Evolutionary conservation across 352 stramenopile genomes (phyloP), one percentile per base, ranked within the genome.

Genomic region (Pythium oligandrum): DNA sequence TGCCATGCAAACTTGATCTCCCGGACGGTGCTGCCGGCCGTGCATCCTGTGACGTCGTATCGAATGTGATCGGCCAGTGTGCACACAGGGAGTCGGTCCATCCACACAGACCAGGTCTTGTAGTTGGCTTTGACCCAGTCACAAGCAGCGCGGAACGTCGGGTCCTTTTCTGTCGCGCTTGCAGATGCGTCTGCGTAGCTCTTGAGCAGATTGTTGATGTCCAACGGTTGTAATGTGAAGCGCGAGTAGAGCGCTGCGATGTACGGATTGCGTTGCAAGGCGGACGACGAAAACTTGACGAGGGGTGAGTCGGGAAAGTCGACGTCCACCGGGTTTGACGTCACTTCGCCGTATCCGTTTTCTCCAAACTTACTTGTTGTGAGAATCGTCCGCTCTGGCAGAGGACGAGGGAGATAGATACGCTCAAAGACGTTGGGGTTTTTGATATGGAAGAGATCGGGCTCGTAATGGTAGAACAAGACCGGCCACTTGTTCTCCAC

Each of bases 401-500:
- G 70, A 6, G 63, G 43, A n/a, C 53, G 62, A 3, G 75, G 75
- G 3, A 83, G 55, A 3, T 60, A 54, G 8, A 85, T 54, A 11
- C 71, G 64, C 45, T 75, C 58, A 7, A 85, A 59, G 6, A 58
- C 10, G 4, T 55, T 62, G 2, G 9, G 4, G 17, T 75, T 44
- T 11, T 54, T 44, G 12, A 68, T 52, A 36, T 77, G 68, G 34
- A 85, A 70, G 5, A 66, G 45, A 37, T 82, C 67, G 4, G 74
- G 71, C 40, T 85, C 69, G 44, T 71, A 83, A 44, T 77, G 63
- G 46, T 83, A 83, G 48, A 83, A 85, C 6, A 63, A 53, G 9
- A 85, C 61, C 2, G 71, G 57, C 7, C 42, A 55, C 5, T 73
- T 55, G 4, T 48, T 73, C 10, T 47, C 48, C 12, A 76, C 35